phyloP scores from a whole-genome alignment of 441 rosid species.

The Capsella rubella region DNA sequence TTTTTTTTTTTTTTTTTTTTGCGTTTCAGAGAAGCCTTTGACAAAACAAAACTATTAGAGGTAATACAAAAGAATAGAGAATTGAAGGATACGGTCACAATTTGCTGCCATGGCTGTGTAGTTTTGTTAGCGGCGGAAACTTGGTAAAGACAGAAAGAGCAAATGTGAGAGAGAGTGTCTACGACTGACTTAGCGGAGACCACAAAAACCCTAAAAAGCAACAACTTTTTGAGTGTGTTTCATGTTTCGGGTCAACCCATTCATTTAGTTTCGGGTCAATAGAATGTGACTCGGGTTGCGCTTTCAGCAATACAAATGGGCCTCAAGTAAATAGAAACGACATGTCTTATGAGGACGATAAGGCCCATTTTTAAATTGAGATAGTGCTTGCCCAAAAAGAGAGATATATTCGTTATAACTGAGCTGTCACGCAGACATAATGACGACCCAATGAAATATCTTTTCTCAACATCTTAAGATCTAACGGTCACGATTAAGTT shows the following conservation, averaged over 20 bases:
- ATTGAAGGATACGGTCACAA: slow-evolving; percentile 58
- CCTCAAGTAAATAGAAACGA: background rate
- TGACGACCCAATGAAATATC: background rate
- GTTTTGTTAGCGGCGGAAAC: slow-evolving; percentile 32
- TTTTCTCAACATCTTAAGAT: background rate
- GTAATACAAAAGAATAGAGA: slow-evolving; percentile 13
- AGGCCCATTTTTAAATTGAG: background rate
- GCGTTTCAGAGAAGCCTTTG: background rate
- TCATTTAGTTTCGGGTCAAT: background rate
- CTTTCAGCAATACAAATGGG: background rate
- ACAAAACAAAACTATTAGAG: background rate
- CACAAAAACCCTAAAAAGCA: slow-evolving; percentile 33
- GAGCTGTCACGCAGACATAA: background rate
- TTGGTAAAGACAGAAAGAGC: background rate
- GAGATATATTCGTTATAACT: background rate
- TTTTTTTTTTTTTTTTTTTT: background rate
- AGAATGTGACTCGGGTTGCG: background rate
- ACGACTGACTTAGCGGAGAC: slow-evolving; percentile 27
- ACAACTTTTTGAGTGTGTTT: background rate
- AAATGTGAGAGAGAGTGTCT: background rate
- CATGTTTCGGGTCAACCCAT: slow-evolving; percentile 18
- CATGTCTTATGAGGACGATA: too few relatives aligned
- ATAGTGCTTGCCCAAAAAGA: too few relatives aligned
- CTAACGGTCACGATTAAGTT: slow-evolving; percentile 32
- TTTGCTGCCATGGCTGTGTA: slow-evolving; percentile 47